Evolutionary conservation across 805 yeast genomes (phyloP).

Genomic region (Ogataea chonburiensis): DNA sequence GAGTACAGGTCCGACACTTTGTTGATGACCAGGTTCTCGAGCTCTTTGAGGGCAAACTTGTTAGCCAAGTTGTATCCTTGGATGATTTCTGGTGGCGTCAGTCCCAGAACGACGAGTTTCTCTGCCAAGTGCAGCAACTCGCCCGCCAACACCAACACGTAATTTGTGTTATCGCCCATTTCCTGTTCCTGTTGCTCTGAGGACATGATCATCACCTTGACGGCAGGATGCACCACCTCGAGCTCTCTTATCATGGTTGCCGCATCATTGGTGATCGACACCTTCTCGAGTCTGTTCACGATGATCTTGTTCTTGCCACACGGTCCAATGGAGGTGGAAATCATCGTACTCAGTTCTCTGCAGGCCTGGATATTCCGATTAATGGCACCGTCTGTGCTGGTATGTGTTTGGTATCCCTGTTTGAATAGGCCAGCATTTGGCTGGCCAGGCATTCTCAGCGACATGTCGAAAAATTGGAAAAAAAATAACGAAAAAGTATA

Average conservation of each 20-base stretch:
- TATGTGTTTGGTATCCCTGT: conserved; percentile 86
- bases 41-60: conserved; percentile 64
- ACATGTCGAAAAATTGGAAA: conserved; percentile 48
- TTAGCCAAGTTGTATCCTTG: conserved; percentile 92
- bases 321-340: conserved; percentile 94
- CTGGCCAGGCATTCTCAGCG: conserved; percentile 85
- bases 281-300: conserved; percentile 82
- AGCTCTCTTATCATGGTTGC: conserved; percentile 93
- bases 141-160: conserved; percentile 90
- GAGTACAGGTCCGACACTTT: conserved; percentile 56
- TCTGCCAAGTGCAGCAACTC: conserved; percentile 86
- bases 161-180: conserved; percentile 95
- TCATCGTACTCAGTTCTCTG: conserved; percentile 87
- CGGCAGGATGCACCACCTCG: conserved; percentile 96
- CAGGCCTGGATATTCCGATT: conserved; percentile 91
- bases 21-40: conserved; percentile 65
- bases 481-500: conserved; percentile 4
- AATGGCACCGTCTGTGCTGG: conserved; percentile 92
- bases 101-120: conserved; percentile 77
- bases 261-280: conserved; percentile 94
- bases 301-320: conserved; percentile 96
- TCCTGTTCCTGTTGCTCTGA: conserved; percentile 95
- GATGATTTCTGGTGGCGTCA: conserved; percentile 87
- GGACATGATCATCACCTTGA: conserved; percentile 92
- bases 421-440: conserved; percentile 94